Base-by-base conservation (phyloP, 2,329 filamentous ascomycete species). In the Fonsecaea erecta region DNA sequence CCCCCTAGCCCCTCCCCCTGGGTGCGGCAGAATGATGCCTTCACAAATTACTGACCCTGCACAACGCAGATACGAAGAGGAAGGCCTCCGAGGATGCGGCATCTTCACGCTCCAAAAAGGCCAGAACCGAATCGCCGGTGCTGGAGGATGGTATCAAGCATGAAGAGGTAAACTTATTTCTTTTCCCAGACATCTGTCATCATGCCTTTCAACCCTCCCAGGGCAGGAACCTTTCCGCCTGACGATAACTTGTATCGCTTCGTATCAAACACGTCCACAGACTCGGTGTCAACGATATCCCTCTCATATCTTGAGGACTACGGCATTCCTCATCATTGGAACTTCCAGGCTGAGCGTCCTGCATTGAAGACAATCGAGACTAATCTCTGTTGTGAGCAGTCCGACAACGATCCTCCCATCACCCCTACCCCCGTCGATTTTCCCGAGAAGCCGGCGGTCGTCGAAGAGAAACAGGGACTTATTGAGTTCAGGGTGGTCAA, bases 401-500 rank as follows among this genome's bases (percentile, higher is more conserved):
- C 67, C 52, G 67, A 64, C 18, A 52, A 79, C 7, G 80, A 83
- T 16, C 85, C 85, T 73, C 84, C 84, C 65, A 75, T 77, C 24
- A 77, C 77, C 6, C 83, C 85, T 70, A 88, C 88, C 71, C 86
- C 88, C 18, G 92, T 96, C 37, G 91, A 91, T 1, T 97, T 95
- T 73, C 93, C 93, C 1, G 93, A 97, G 78, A 97, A 96, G 88
- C 91, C 92, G 5, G 94, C 93, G 8, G 94, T 97, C 3, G 85
- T 96, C 70, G 95, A 99, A 80, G 95, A 99, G 79, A 90, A 93
- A 73, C 91, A 89, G 74, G 93, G 93, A 74, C 92, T 96, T 70
- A 98, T 99, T 72, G 93, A 98, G 77, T 98, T 98, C 77, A 89
- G 93, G 54, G 95, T 98, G 6, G 95, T 99, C 73, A 98, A 98